These are phyloP conservation scores for Botrytis aclada DNA, from an alignment of 2,329 filamentous ascomycete species.

Conservation along the genomic window DNA sequence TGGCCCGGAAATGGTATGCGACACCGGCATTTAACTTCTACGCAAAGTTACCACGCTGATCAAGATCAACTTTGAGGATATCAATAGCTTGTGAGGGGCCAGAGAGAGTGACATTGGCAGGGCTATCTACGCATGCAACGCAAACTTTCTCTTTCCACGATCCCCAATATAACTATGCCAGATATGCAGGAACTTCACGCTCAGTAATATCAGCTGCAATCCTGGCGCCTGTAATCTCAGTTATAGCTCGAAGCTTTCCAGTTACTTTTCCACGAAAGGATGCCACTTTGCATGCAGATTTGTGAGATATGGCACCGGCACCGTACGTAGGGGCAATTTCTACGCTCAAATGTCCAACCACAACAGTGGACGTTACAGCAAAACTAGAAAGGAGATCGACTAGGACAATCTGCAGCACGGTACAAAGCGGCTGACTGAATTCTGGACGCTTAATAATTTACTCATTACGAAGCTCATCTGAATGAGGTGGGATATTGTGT, in stretches of 20 bases:
- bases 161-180: neutral
- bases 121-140: slow-evolving; percentile 38
- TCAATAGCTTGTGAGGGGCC: slow-evolving; percentile 26
- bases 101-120: slow-evolving; percentile 30
- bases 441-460: neutral
- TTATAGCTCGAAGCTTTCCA: neutral
- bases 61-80: neutral
- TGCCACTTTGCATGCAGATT: slow-evolving; percentile 9
- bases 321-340: slow-evolving; percentile 13
- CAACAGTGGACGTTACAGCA: neutral
- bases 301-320: slow-evolving; percentile 34
- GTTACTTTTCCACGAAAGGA: slow-evolving; percentile 3
- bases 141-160: neutral
- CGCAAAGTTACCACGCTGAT: slow-evolving; percentile 32
- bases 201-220: neutral
- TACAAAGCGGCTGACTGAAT: neutral
- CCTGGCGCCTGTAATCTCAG: neutral
- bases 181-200: neutral
- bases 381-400: neutral
- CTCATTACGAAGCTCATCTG: too few species aligned
- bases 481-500: too few species aligned
- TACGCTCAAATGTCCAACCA: neutral
- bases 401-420: neutral
- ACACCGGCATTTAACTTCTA: slow-evolving; percentile 39
- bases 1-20: slow-evolving; percentile 43